phyloP scores from a whole-genome alignment of 495 filamentous ascomycete species.

The Hypoxylon fuscum region DNA sequence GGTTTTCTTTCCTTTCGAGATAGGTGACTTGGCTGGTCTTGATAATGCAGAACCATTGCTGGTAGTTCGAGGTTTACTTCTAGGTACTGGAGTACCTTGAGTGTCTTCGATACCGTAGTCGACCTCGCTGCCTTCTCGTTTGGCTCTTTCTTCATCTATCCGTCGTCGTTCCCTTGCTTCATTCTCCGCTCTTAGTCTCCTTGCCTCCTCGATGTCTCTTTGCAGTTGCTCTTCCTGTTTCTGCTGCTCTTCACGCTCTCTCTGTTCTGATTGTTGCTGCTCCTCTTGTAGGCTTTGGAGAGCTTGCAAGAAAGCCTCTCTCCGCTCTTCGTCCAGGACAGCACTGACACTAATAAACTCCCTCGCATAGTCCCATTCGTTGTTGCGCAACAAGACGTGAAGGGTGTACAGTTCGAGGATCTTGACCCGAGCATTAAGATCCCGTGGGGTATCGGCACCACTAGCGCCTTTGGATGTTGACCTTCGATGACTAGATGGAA shows the following conservation, averaged over 20 bases:
- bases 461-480: slow-evolving; percentile 54
- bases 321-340: slow-evolving; percentile 89
- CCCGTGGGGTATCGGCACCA: slow-evolving; percentile 80
- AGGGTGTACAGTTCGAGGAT: slow-evolving; percentile 94
- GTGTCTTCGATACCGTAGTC: slow-evolving; percentile 60
- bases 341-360: slow-evolving; percentile 87
- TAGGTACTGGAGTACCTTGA: slow-evolving; percentile 49
- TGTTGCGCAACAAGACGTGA: slow-evolving; percentile 88
- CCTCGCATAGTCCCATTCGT: slow-evolving; percentile 92
- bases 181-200: slow-evolving; percentile 58
- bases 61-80: slow-evolving; percentile 65
- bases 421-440: slow-evolving; percentile 78
- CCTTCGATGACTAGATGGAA: slow-evolving; percentile 35
- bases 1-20: slow-evolving; percentile 45
- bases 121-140: slow-evolving; percentile 52
- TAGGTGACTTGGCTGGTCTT: slow-evolving; percentile 33
- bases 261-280: slow-evolving; percentile 67
- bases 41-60: slow-evolving; percentile 39
- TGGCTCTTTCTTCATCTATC: slow-evolving; percentile 55
- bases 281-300: slow-evolving; percentile 79
- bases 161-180: slow-evolving; percentile 60
- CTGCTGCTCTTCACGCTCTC: slow-evolving; percentile 69
- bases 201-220: slow-evolving; percentile 67
- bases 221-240: slow-evolving; percentile 67
- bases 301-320: slow-evolving; percentile 83